Percentiles rank a stretch among this genome's conserved stretches.
phyloP scores from a whole-genome alignment of 2,329 filamentous ascomycete species.

The Epichloe glyceriae region DNA sequence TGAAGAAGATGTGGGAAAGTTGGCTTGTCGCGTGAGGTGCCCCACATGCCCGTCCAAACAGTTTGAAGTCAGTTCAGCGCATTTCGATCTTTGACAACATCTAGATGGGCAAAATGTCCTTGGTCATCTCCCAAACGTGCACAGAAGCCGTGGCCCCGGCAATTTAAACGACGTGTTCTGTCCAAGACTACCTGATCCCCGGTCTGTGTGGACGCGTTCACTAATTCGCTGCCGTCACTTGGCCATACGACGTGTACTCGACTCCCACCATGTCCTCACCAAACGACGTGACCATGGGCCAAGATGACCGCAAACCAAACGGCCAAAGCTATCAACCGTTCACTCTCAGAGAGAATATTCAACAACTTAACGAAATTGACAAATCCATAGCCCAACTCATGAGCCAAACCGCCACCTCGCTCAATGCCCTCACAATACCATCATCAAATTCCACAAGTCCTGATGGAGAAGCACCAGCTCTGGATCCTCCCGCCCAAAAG shows the following conservation, averaged over 20 bases:
- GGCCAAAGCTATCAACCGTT: constrained; percentile 37
- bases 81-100: no score
- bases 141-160: no score
- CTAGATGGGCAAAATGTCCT: no score
- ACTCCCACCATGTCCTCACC: constrained; percentile 17
- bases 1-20: no score
- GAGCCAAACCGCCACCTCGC: constrained; percentile 32
- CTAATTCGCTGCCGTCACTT: background rate
- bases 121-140: no score
- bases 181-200: no score
- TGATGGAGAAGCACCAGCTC: constrained; percentile 11
- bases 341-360: constrained; percentile 63
- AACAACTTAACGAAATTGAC: constrained; percentile 70
- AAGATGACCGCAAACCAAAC: constrained; percentile 6
- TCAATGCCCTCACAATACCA: constrained; percentile 30
- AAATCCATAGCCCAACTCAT: constrained; percentile 33
- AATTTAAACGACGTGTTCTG: no score
- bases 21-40: no score
- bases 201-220: no score
- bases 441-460: constrained; percentile 7
- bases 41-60: no score
- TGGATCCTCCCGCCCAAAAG: constrained; percentile 37
- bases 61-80: no score
- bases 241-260: background rate
- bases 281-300: constrained; percentile 19